Percentiles rank a stretch among this genome's conserved stretches.
These are phyloP conservation scores for Passiflora organensis DNA, from an alignment of 345 rosid genomes.

Conservation along the genomic window DNA sequence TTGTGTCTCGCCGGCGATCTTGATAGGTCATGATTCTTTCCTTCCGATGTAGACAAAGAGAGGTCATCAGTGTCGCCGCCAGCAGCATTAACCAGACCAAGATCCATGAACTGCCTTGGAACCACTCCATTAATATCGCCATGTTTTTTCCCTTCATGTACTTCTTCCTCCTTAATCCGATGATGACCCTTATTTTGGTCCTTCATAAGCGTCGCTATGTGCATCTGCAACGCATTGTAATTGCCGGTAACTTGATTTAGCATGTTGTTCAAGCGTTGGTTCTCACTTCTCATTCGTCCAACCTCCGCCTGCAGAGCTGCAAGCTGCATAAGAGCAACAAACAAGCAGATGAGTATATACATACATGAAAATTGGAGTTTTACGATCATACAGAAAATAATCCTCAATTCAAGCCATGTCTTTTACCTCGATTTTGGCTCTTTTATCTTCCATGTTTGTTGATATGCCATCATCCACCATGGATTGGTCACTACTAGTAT, in stretches of 20 bases:
- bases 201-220: slow-evolving; percentile 28
- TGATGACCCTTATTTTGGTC: slow-evolving; percentile 16
- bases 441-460: slow-evolving; percentile 41
- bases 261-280: slow-evolving; percentile 38
- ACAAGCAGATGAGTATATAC: slow-evolving; percentile 11
- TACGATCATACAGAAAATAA: slow-evolving; percentile 37
- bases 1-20: slow-evolving; percentile 31
- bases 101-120: slow-evolving; percentile 54
- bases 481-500: slow-evolving; percentile 58
- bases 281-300: slow-evolving; percentile 43
- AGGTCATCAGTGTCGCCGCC: slow-evolving; percentile 35
- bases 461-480: slow-evolving; percentile 58
- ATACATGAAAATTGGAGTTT: slow-evolving; percentile 31
- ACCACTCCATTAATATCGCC: slow-evolving; percentile 14
- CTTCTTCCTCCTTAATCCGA: slow-evolving; percentile 27
- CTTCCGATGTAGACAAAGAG: slow-evolving; percentile 41
- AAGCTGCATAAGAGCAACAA: slow-evolving; percentile 31
- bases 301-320: slow-evolving; percentile 47
- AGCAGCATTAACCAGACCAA: slow-evolving; percentile 36
- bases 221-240: slow-evolving; percentile 46
- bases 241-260: slow-evolving; percentile 39
- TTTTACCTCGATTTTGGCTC: slow-evolving; percentile 45
- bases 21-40: slow-evolving; percentile 34
- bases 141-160: slow-evolving; percentile 16
- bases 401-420: too few species aligned